phyloP scores from a whole-genome alignment of 2,329 filamentous ascomycete species.

The Graphiopsis chlorocephala region DNA sequence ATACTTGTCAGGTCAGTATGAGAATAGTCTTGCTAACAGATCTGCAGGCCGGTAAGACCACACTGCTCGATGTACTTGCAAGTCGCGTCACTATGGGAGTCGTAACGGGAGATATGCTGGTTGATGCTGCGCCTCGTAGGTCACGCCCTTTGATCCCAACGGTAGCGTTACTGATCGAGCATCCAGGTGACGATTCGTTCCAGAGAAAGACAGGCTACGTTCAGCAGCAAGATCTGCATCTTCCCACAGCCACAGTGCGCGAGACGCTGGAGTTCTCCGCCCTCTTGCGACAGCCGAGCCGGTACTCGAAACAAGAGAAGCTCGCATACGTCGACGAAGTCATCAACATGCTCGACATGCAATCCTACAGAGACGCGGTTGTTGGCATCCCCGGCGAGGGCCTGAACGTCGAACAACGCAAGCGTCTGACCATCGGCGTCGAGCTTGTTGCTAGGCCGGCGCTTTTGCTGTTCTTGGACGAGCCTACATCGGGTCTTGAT shows the following conservation, averaged over 20 bases:
- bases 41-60: slow-evolving; percentile 62
- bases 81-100: slow-evolving; percentile 60
- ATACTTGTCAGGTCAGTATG: slow-evolving; percentile 23
- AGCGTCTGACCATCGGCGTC: slow-evolving; percentile 58
- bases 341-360: slow-evolving; percentile 65
- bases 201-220: slow-evolving; percentile 66
- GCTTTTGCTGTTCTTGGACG: slow-evolving; percentile 62
- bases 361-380: slow-evolving; percentile 59
- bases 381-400: slow-evolving; percentile 63
- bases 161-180: neutral
- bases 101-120: slow-evolving; percentile 64
- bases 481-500: slow-evolving; percentile 59
- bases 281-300: slow-evolving; percentile 56
- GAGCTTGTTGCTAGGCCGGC: slow-evolving; percentile 48
- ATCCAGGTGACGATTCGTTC: slow-evolving; percentile 39
- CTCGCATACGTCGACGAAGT: slow-evolving; percentile 62
- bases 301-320: slow-evolving; percentile 57
- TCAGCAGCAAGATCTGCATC: slow-evolving; percentile 64
- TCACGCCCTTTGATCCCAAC: neutral
- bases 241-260: slow-evolving; percentile 55
- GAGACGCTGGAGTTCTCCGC: slow-evolving; percentile 57
- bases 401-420: slow-evolving; percentile 61
- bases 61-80: slow-evolving; percentile 56
- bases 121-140: slow-evolving; percentile 58
- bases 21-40: slow-evolving; percentile 18